Percentiles rank a stretch among this genome's conserved stretches.
Conservation (phyloP, 1,139 yeast genomes). For the Candida neerlandica region DNA sequence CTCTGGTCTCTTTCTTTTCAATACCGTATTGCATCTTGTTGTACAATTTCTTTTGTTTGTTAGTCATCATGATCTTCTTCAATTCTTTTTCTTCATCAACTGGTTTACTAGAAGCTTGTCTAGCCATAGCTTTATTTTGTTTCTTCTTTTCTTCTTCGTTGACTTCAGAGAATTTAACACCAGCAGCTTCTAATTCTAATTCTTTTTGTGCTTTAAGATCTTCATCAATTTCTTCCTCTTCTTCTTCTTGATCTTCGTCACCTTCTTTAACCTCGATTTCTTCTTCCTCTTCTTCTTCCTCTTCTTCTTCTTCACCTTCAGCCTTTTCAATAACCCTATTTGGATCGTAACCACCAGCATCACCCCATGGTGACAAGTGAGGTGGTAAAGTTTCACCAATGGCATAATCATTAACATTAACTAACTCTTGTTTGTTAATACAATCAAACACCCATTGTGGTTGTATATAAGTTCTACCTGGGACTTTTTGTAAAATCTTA, state of each 20-base stretch:
- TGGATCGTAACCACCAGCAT: constrained; percentile 88
- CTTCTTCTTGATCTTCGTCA: constrained; percentile 46
- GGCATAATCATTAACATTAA: constrained; percentile 78
- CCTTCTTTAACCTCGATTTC: constrained; percentile 49
- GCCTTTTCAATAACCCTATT: constrained; percentile 44
- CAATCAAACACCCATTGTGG: constrained; percentile 99
- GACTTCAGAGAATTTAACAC: constrained; percentile 71
- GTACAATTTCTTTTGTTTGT: constrained; percentile 92
- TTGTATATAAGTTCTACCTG: constrained; percentile 92
- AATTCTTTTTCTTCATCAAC: constrained; percentile 84
- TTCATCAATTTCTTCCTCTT: constrained; percentile 52
- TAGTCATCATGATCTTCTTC: constrained; percentile 95
- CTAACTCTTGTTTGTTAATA: constrained; percentile 73
- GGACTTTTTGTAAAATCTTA: constrained; percentile 69
- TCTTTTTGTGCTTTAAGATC: constrained; percentile 76
- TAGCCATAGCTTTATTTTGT: constrained; percentile 24
- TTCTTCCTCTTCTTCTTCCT: constrained; percentile 51
- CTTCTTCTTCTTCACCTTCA: constrained; percentile 39
- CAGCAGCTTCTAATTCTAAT: constrained; percentile 87
- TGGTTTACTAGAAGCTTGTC: constrained; percentile 9
- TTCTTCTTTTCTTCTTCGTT: constrained; percentile 29
- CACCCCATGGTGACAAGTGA: constrained; percentile 99
- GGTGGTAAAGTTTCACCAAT: constrained; percentile 97
- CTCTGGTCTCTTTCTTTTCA: constrained; percentile 80
- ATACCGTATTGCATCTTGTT: constrained; percentile 94